Evolutionary conservation across 148 eudicot genomes (phyloP), one percentile per base, ranked within the genome.

Genomic region (Talinum fruticosum): DNA sequence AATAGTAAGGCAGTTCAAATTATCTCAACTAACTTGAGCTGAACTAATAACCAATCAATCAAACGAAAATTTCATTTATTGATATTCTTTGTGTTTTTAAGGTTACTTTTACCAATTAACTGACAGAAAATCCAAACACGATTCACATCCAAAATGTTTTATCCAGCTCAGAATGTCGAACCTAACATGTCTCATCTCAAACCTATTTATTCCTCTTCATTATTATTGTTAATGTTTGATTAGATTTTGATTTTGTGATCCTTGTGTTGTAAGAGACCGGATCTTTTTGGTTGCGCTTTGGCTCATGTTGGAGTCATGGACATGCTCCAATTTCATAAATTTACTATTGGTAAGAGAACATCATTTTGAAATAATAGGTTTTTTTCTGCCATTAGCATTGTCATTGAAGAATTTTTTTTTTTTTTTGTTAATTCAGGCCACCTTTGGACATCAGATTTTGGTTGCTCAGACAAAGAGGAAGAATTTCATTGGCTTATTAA

Each of bases 281-380:
- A 95, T 83, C 84, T 95, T 30, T 95, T 7, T 45, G 98, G 98
- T 18, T 94, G 98, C 74, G 98, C 98, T 85, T 87, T 94, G 73
- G 97, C 98, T 76, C 91, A 92, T 85, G 98, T 92, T 66, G 98
- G 98, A 76, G 98, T 94, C 23, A 94, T 94, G 97, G 98, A 92
- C 87, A 92, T 94, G 98, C 92, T 94, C 26, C 88, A 93, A 61
- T 94, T 90, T 74, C 97, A 94, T 82, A 94, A 92, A 80, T 94
- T 94, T 75, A 94, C 98, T 49, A 88, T 94, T 41, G 98, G 98
- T 91, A 79, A 90, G n/a, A 91, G 54, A 68, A 45, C 36, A 7
- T 78, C 51, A 21, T 26, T 38, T 49, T 37, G 62, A 44, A 69
- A 0, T 32, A 62, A 16, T 78, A 35, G n/a, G 36, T 78, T 18